A percentile compares a stretch with the other conserved stretches of the same genome.
Evolutionary conservation across 1,139 yeast genomes (phyloP).

Genomic region (Kodamaea sp.): DNA sequence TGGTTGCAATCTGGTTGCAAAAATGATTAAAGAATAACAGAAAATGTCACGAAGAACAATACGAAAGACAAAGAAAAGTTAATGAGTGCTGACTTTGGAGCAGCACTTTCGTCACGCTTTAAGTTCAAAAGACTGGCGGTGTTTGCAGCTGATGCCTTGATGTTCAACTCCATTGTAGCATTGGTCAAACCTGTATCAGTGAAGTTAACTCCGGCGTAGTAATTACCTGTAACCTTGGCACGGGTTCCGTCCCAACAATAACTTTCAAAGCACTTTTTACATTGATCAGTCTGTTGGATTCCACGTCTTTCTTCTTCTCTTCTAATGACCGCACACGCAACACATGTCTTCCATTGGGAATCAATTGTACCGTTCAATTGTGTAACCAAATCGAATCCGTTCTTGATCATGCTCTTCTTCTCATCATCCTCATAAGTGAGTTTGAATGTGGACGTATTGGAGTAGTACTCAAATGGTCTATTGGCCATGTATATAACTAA

Average conservation of each 20-base stretch:
- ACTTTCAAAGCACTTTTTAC: constrained; percentile 66
- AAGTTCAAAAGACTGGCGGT: constrained; percentile 1
- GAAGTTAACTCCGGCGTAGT: constrained; percentile 24
- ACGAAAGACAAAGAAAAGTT: not conserved
- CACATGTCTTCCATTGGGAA: constrained; percentile 73
- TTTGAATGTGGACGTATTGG: constrained; percentile 75
- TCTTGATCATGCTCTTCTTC: constrained; percentile 61
- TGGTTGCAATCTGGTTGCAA: no score
- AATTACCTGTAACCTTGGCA: constrained; percentile 9
- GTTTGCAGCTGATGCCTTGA: not conserved
- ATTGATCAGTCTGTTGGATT: constrained; percentile 64
- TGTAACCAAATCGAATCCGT: constrained; percentile 80
- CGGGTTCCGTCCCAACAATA: constrained; percentile 81
- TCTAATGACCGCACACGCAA: constrained; percentile 86
- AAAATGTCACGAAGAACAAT: not conserved
- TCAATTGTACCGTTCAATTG: constrained; percentile 74
- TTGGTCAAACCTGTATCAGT: constrained; percentile 33
- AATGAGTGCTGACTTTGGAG: not conserved
- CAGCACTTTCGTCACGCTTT: constrained; percentile 4
- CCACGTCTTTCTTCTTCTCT: constrained; percentile 78
- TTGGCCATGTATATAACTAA: constrained; percentile 80
- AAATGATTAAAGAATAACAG: not conserved
- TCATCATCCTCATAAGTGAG: constrained; percentile 62
- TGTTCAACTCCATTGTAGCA: constrained; percentile 13
- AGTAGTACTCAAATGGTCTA: constrained; percentile 62